phyloP scores from a whole-genome alignment of 176 grass and related monocot species.

The Guadua angustifolia region DNA sequence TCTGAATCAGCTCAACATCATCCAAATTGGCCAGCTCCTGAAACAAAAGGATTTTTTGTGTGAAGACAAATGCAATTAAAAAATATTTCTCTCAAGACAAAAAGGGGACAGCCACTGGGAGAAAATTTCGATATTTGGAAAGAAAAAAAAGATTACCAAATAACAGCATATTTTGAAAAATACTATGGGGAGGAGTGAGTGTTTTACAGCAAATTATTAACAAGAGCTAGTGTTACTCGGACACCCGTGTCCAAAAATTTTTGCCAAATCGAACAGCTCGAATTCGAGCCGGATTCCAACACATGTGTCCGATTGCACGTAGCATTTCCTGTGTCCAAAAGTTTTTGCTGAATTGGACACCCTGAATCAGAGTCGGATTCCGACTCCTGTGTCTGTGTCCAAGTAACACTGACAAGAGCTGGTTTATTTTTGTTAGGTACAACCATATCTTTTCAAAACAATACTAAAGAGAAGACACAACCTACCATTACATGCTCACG shows the following conservation, averaged over 20 bases:
- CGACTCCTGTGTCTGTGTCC: too few relatives aligned
- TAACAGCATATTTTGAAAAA: neutral
- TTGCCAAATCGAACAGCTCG: too few relatives aligned
- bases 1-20: slow-evolving; percentile 73
- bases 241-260: too few relatives aligned
- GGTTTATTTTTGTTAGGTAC: slow-evolving; percentile 12
- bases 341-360: too few relatives aligned
- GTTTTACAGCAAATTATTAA: slow-evolving; percentile 16
- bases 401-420: neutral
- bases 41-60: slow-evolving; percentile 30
- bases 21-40: slow-evolving; percentile 82
- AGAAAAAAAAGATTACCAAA: neutral
- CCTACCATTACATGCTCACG: slow-evolving; percentile 94
- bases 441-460: slow-evolving; percentile 11
- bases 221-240: neutral
- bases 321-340: too few relatives aligned
- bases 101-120: neutral
- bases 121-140: neutral
- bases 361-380: too few relatives aligned
- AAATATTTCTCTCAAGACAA: neutral
- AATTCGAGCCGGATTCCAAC: too few relatives aligned
- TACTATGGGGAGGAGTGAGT: neutral
- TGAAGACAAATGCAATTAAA: slow-evolving; percentile 13
- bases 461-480: slow-evolving; percentile 23
- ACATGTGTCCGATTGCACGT: too few relatives aligned